Evolutionary conservation across 2,329 filamentous ascomycete genomes (phyloP).

Genomic region (Exserohilum rostratum): DNA sequence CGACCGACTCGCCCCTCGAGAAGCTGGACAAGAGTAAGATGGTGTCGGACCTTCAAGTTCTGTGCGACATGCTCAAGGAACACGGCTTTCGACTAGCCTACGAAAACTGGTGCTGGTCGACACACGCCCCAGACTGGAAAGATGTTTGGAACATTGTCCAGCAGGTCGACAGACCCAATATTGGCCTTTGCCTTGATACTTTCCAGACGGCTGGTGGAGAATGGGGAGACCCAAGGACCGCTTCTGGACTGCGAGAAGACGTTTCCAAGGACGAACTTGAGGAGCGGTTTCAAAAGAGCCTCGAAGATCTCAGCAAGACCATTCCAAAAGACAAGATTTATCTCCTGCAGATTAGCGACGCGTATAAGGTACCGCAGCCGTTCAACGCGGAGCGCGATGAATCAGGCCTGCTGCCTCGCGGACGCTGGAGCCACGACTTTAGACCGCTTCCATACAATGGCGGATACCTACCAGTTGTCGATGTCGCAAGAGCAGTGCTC

Average conservation of each 20-base stretch:
- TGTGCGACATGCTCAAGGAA: slow-evolving; percentile 60
- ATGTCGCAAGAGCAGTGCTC: slow-evolving; percentile 69
- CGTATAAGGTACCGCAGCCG: slow-evolving; percentile 66
- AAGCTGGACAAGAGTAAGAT: slow-evolving; percentile 62
- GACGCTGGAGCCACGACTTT: slow-evolving; percentile 73
- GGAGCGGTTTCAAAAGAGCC: slow-evolving; percentile 58
- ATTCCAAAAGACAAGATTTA: slow-evolving; percentile 74
- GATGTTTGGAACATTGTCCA: slow-evolving; percentile 72
- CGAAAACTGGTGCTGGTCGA: slow-evolving; percentile 77
- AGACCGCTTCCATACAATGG: slow-evolving; percentile 72
- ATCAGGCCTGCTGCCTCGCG: slow-evolving; percentile 64
- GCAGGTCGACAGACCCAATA: slow-evolving; percentile 66
- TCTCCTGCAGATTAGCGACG: slow-evolving; percentile 76
- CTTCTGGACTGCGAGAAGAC: slow-evolving; percentile 63
- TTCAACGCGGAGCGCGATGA: slow-evolving; percentile 58
- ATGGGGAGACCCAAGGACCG: slow-evolving; percentile 73
- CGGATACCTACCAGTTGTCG: slow-evolving; percentile 71
- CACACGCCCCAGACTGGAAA: slow-evolving; percentile 70
- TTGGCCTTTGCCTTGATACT: slow-evolving; percentile 78
- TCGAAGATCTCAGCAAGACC: slow-evolving; percentile 61
- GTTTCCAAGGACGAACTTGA: slow-evolving; percentile 55
- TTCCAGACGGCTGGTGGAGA: slow-evolving; percentile 77
- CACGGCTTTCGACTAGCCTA: slow-evolving; percentile 70
- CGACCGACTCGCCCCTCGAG: slow-evolving; percentile 64
- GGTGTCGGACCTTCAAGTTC: slow-evolving; percentile 65